Evolutionary conservation across 83 land plant genomes (phyloP), one percentile per base, ranked within the genome.

Genomic region (Picea abies): DNA sequence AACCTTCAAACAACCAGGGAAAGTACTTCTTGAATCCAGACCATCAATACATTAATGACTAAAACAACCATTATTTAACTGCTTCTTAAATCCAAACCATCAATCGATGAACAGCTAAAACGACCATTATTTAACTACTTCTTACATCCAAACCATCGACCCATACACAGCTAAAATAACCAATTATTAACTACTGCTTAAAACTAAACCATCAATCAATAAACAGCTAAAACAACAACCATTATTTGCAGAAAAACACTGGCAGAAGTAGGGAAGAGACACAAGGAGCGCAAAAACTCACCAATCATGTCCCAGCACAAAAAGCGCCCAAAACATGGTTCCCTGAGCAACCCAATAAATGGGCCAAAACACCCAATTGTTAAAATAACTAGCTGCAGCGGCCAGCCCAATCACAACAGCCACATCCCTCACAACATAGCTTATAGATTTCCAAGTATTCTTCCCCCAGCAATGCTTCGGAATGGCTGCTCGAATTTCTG

Each of bases 241-340:
- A 16, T 41, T 63, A 78, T 29, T 2, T 83, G 62, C 19, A 58
- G 65, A 63, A 79, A 41, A 35, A 71, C 12, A 63, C 19, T 63
- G 62, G 66, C 11, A 76, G 81, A 70, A 49, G 16, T 16, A 79
- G 65, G 47, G 70, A 82, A 80, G 20, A 15, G 56, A 52, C 25
- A 32, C 41, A 29, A 76, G 29, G 20, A 80, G 39, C 49, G 66
- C 0, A 47, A 1, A 49, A 17, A 5, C 83, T 79, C 84, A 95
- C 97, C 99, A 97, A 80, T 97, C 99, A 85, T 97, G 99, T n/a
- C 99, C 99, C 23, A 97, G 94, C 22, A 95, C 99, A 80, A 97
- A 97, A 64, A 97, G 82, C 1, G 99, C 99, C 99, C 99, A 97
- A 73, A 97, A 94, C 97, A 97, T 95, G 20, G 99, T 97, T 0